phyloP scores from a whole-genome alignment of 2,329 filamentous ascomycete species.

The Xylaria sp. region DNA sequence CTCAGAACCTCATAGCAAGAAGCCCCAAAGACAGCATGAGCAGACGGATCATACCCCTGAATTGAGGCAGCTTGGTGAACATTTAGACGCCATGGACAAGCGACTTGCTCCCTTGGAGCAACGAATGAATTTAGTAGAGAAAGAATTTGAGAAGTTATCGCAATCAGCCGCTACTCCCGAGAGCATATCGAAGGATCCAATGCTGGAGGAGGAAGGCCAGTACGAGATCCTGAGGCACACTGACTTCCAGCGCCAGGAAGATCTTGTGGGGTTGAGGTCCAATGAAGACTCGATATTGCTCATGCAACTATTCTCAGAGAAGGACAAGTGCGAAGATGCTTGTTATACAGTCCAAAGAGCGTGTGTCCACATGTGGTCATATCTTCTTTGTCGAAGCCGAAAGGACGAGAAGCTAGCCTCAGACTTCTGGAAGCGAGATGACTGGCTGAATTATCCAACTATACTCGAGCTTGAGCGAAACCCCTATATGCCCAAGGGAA shows the following conservation, averaged over 20 bases:
- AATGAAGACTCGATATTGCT: slow-evolving; percentile 24
- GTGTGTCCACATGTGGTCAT: slow-evolving; percentile 30
- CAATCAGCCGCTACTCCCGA: slow-evolving; percentile 17
- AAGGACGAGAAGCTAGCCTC: slow-evolving; percentile 25
- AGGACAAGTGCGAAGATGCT: slow-evolving; percentile 29
- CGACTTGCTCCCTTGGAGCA: slow-evolving; percentile 25
- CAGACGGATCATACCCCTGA: slow-evolving; percentile 4
- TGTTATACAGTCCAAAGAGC: slow-evolving; percentile 30
- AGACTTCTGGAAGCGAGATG: slow-evolving; percentile 26
- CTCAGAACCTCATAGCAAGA: slow-evolving; percentile 2
- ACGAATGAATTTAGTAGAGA: slow-evolving; percentile 18
- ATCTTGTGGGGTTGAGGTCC: slow-evolving; percentile 19
- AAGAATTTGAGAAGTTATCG: slow-evolving; percentile 17
- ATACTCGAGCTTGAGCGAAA: slow-evolving; percentile 29
- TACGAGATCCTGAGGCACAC: slow-evolving; percentile 28
- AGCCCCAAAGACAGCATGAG: not conserved
- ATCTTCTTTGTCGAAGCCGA: slow-evolving; percentile 26
- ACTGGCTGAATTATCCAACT: slow-evolving; percentile 26
- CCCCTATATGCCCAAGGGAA: slow-evolving; percentile 19
- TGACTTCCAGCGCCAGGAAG: slow-evolving; percentile 26
- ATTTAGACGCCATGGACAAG: slow-evolving; percentile 24
- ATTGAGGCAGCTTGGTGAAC: slow-evolving; percentile 14
- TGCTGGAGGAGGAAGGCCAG: slow-evolving; percentile 21
- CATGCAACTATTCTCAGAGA: slow-evolving; percentile 30
- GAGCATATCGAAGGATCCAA: slow-evolving; percentile 9